Evolutionary conservation across 106 monocot species (phyloP), one percentile per base, ranked within the genome.

Genomic region (Allium sativum): DNA sequence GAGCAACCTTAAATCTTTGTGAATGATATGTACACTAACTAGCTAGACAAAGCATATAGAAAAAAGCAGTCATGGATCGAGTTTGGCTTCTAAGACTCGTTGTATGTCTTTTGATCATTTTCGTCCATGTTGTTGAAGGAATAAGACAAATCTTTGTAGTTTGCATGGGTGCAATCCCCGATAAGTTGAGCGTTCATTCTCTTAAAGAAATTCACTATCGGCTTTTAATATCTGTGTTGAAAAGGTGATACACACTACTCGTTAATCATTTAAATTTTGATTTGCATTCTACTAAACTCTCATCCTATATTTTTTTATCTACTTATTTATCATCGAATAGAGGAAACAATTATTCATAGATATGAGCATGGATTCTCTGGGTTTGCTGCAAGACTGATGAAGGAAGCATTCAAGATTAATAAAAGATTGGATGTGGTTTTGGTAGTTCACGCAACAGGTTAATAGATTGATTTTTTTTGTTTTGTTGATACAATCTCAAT

Each of bases 281-380:
- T 2, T 31, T 2, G 31, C 31, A 1, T 31, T 31, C 31, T 31
- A 31, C 31, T 5, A 31, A 31, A 31, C 31, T 31, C 31, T 31
- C 31, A 5, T 31, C 5, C 31, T 31, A 31, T 31, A 1, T 31
- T 31, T 31, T 5, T 31, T 31, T 31, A 31, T 31, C 31, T 31
- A 31, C 5, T 31, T 31, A 31, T 31, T 31, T 31, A 31, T 5
- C 54, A 57, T 40, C 16, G 16, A 7, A 62, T 67, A 4, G 73
- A 82, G 43, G 76, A 59, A 22, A 69, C 48, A 10, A 70, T 92
- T 18, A 7, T 87, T 6, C 70, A 70, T 15, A 70, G 75, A 11
- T 92, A 87, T 62, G 76, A 71, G 22, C 58, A 78, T 45, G 81
- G 80, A 0, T 92, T 92, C 76, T 83, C 86, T 1, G 91, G 91